Evolutionary conservation across 2,329 filamentous ascomycete species (phyloP).

Genomic region (Lecanicillium sp.): DNA sequence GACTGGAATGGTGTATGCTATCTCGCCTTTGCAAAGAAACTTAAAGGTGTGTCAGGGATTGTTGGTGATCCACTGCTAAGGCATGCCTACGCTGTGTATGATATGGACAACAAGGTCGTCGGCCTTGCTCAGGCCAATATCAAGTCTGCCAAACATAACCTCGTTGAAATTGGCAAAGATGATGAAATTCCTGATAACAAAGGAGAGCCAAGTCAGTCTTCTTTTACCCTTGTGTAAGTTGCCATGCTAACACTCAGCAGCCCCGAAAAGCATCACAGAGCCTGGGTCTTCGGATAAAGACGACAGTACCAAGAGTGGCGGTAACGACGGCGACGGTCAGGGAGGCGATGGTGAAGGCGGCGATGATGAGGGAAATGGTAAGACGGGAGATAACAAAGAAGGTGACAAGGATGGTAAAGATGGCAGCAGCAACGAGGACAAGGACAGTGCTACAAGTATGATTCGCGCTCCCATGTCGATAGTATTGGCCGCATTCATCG

Average conservation of each 20-base stretch:
- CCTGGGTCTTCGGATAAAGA: neutral
- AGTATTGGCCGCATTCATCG: too few relatives aligned
- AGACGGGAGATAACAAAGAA: too few relatives aligned
- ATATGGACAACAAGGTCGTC: slow-evolving; percentile 3
- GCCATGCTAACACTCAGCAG: too few relatives aligned
- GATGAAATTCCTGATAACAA: slow-evolving; percentile 1
- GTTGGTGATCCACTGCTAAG: slow-evolving; percentile 4
- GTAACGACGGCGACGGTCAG: neutral
- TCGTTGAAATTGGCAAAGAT: slow-evolving; percentile 1
- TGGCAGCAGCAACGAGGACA: too few relatives aligned
- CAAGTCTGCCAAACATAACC: slow-evolving; percentile 1
- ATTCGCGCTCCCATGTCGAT: too few relatives aligned
- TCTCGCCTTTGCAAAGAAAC: neutral
- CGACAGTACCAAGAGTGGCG: neutral
- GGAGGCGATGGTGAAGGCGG: neutral
- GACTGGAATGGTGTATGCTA: slow-evolving; percentile 2
- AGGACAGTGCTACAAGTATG: too few relatives aligned
- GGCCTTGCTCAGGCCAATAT: slow-evolving; percentile 7
- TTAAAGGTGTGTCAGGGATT: neutral
- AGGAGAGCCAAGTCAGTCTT: neutral
- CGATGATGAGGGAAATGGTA: too few relatives aligned
- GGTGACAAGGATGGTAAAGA: too few relatives aligned
- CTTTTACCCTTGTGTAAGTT: too few relatives aligned
- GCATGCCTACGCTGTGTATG: slow-evolving; percentile 6
- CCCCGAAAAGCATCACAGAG: neutral